These are phyloP conservation scores for Trichoderma asperelloides DNA, from an alignment of 495 filamentous ascomycete genomes.

Conservation along the genomic window DNA sequence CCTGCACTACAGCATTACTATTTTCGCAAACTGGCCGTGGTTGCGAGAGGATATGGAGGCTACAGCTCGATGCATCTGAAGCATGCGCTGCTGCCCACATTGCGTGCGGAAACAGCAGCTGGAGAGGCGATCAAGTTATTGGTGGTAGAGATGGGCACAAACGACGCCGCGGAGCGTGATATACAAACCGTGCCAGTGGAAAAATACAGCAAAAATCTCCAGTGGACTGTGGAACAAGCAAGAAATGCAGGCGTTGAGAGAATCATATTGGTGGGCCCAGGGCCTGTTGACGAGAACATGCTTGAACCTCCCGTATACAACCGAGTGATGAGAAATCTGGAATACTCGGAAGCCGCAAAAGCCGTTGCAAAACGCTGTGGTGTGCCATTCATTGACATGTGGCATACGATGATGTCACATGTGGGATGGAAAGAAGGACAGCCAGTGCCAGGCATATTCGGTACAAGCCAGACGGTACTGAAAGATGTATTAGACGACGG, in stretches of 20 bases:
- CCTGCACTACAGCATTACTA: not conserved
- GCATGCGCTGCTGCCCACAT: not conserved
- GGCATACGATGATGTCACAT: not conserved
- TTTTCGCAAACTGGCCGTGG: not conserved
- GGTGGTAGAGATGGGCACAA: not conserved
- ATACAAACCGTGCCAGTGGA: not conserved
- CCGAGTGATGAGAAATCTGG: not conserved
- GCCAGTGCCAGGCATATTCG: not conserved
- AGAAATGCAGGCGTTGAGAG: not conserved
- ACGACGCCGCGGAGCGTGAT: not conserved
- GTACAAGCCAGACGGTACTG: not conserved
- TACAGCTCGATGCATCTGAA: conserved; percentile 5
- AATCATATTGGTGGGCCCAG: not conserved
- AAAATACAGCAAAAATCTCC: not conserved
- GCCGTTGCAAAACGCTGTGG: not conserved
- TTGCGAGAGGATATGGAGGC: conserved; percentile 3
- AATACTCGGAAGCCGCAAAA: not conserved
- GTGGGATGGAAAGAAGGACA: not conserved
- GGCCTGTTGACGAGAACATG: not conserved
- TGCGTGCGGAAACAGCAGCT: not conserved
- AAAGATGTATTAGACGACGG: not conserved
- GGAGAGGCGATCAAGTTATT: not conserved
- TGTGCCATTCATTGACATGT: conserved; percentile 1
- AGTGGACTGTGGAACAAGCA: not conserved
- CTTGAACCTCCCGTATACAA: not conserved